Conservation (phyloP, 768 basidiomycete genomes). For the Serpula lacrymans region DNA sequence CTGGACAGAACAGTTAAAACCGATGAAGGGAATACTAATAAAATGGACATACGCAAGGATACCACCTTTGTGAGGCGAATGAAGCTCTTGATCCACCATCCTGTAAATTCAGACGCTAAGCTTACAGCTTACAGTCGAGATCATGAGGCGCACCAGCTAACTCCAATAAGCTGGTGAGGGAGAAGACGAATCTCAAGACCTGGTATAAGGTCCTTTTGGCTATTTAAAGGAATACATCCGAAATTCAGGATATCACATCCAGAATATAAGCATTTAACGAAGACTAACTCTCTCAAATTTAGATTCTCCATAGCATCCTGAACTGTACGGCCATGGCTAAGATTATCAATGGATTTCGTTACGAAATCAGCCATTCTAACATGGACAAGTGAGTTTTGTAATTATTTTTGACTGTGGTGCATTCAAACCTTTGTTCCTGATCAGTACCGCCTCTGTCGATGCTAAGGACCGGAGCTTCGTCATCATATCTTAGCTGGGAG, state of each 20-base stretch:
- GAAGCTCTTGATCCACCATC: constrained; percentile 66
- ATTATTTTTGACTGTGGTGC: neutral
- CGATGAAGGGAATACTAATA: neutral
- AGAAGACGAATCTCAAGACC: constrained; percentile 69
- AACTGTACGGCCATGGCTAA: constrained; percentile 50
- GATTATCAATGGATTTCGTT: constrained; percentile 54
- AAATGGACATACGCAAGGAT: constrained; percentile 50
- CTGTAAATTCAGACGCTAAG: constrained; percentile 22
- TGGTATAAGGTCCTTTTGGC: constrained; percentile 54
- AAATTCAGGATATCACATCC: neutral
- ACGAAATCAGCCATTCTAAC: constrained; percentile 62
- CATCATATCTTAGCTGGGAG: constrained; percentile 51
- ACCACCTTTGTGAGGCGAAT: constrained; percentile 49
- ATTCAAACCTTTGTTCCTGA: constrained; percentile 45
- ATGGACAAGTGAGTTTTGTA: neutral
- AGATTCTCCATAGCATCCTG: constrained; percentile 50
- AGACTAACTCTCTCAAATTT: constrained; percentile 44
- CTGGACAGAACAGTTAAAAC: constrained; percentile 25
- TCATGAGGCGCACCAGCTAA: constrained; percentile 50
- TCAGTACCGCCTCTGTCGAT: constrained; percentile 60
- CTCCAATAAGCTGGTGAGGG: constrained; percentile 75
- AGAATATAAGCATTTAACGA: neutral
- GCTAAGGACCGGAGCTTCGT: constrained; percentile 41
- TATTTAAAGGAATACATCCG: constrained; percentile 16
- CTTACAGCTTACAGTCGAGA: neutral